Base-by-base conservation (phyloP, 768 basidiomycete genomes). In the Rubroboletus pulcherrimus region DNA sequence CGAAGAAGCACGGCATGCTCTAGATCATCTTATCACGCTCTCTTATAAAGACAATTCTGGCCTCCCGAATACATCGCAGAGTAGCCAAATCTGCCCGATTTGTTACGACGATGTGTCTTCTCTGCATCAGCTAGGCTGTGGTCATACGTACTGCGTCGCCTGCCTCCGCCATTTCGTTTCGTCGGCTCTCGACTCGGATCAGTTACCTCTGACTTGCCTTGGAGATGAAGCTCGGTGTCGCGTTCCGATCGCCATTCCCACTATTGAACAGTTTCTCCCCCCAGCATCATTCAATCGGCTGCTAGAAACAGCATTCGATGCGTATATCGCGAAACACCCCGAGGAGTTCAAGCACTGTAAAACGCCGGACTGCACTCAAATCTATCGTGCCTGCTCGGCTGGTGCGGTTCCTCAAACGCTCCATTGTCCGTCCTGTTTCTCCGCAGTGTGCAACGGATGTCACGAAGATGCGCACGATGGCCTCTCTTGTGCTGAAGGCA, bases 301-400 rank as follows among this genome's bases (percentile, higher is more conserved):
- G 31, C 71, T 81, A 4, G 73, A 81, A 35, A 78, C 84, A 0
- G 80, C 87, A 0, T 85, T 85, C 62, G 71, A 79, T 0, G 69
- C 78, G 0, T 75, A 90, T 63, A 73, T 91, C 15, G 79, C 81
- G 49, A 73, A 79, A 10, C 79, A 78, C 41, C 77, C 86, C 0
- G 70, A 75, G 14, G 83, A 89, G 52, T 85, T 86, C 62, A 78
- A 81, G 57, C 87, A 81, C 62, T 93, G 90, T 69, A 90, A 87
- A 1, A 86, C 89, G 0, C 85, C 91, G 0, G 87, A 91, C 64
- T 93, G 90, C 56, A 74, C 74, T 0, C 86, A 89, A 66, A 76
- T 90, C 4, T 92, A 92, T 67, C 83, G 87, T 15, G 66, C 75
- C 4, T 77, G 74, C 0, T 68, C 73, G 5, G 63, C 62, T 24